Evolutionary conservation across 768 basidiomycete genomes (phyloP), one percentile per base, ranked within the genome.

Genomic region (Gautieria morchelliformis): DNA sequence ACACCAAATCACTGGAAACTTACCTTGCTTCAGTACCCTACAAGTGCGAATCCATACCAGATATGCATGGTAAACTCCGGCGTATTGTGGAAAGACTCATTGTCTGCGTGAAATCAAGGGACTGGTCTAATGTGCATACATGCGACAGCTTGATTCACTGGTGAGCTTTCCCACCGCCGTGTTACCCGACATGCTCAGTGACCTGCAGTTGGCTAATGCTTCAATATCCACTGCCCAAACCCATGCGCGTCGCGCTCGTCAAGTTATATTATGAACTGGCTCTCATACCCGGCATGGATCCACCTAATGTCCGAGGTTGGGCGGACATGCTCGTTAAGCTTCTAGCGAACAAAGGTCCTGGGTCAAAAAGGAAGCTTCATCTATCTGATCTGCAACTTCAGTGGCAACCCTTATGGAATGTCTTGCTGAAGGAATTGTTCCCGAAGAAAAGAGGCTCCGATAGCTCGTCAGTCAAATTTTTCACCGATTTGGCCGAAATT

Each of bases 61-160:
- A 82, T 53, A 91, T 92, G 87, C 80, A 85, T 53, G 66, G 70
- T 30, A 79, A 80, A 61, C 77, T 91, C 8, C 84, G 87, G 63
- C 66, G 75, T 50, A 88, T 92, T 61, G 75, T 89, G 10, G 75
- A 78, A 45, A 86, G 79, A 70, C 80, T 92, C 47, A 71, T 75
- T 59, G 72, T 89, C 22, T 86, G 85, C 60, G 84, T 82, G n/a
- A 81, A 82, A 66, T 74, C 84, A 50, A 83, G 81, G 72, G 85
- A 87, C 62, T 92, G 89, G 89, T 71, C 79, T 35, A 73, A 81
- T 19, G 74, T 89, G 44, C 80, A 82, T 27, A 83, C 81, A 7
- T 92, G 89, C 88, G 87, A 90, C 68, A 84, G 83, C 17, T 75
- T 84, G 70, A 72, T 92, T 33, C 86, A 89, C 72, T 89, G 86